A percentile compares a stretch with the other conserved stretches of the same genome.
Evolutionary conservation across 1,139 yeast genomes (phyloP).

Genomic region (Candida albicans): DNA sequence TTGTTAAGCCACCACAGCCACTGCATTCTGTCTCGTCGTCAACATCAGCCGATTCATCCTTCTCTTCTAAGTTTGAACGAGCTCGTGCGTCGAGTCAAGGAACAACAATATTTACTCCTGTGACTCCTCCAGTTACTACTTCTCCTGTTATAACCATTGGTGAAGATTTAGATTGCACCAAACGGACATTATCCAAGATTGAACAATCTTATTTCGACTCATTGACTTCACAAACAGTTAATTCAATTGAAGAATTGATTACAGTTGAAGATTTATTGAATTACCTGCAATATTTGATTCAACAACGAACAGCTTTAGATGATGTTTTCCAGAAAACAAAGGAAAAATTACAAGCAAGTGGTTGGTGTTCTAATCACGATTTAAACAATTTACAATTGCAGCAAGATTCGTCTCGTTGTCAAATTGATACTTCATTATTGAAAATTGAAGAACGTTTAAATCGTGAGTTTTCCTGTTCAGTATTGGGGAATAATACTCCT

Average conservation of each 20-base stretch:
- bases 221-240: slow-evolving; percentile 10
- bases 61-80: slow-evolving; percentile 12
- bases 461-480: slow-evolving; percentile 25
- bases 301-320: slow-evolving; percentile 32
- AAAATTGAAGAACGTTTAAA: slow-evolving; percentile 34
- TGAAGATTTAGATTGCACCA: slow-evolving; percentile 33
- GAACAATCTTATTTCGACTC: slow-evolving; percentile 41
- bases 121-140: slow-evolving; percentile 37
- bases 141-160: slow-evolving; percentile 45
- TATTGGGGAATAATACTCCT: slow-evolving; percentile 13
- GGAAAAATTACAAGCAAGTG: slow-evolving; percentile 35
- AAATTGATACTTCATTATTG: slow-evolving; percentile 34
- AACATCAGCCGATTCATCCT: slow-evolving; percentile 13
- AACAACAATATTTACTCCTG: slow-evolving; percentile 17
- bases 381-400: slow-evolving; percentile 42
- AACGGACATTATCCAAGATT: slow-evolving; percentile 30
- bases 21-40: slow-evolving; percentile 13
- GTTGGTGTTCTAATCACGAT: slow-evolving; percentile 50
- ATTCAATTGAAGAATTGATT: slow-evolving; percentile 27
- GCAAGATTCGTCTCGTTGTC: slow-evolving; percentile 30
- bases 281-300: slow-evolving; percentile 30
- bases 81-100: slow-evolving; percentile 16
- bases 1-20: slow-evolving; percentile 4
- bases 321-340: slow-evolving; percentile 41
- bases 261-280: slow-evolving; percentile 33